phyloP scores from a whole-genome alignment of 306 rosid genomes.

The Cotoneaster glaucophyllus region DNA sequence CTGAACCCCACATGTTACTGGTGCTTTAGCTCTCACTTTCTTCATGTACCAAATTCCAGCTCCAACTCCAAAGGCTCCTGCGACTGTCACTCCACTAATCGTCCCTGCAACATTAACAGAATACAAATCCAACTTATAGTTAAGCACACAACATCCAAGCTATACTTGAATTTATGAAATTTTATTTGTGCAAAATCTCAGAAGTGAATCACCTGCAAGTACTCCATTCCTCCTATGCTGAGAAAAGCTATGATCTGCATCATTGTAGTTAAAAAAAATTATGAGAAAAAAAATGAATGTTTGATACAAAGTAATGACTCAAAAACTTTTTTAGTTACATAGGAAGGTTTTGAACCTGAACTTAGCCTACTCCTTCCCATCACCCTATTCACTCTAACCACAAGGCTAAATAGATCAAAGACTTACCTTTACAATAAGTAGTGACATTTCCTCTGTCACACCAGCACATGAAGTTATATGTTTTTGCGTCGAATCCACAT shows the following conservation, averaged over 20 bases:
- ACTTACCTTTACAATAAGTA: constrained; percentile 69
- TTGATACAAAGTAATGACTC: background rate
- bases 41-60: constrained; percentile 69
- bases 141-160: background rate
- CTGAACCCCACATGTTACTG: constrained; percentile 88
- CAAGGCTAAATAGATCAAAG: background rate
- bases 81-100: constrained; percentile 58
- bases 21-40: constrained; percentile 75
- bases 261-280: background rate
- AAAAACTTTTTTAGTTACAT: background rate
- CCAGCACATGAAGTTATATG: constrained; percentile 55
- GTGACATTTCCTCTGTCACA: constrained; percentile 69
- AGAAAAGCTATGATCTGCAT: constrained; percentile 60
- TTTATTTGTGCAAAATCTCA: background rate
- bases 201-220: constrained; percentile 57
- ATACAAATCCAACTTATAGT: background rate
- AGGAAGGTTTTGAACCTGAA: background rate
- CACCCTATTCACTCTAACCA: background rate
- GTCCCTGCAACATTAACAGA: constrained; percentile 43
- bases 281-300: background rate
- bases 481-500: constrained; percentile 63
- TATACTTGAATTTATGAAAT: background rate
- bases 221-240: constrained; percentile 45
- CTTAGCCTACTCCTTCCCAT: background rate
- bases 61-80: constrained; percentile 76